phyloP scores from a whole-genome alignment of 2,329 filamentous ascomycete species.

The Penicillium sp. region DNA sequence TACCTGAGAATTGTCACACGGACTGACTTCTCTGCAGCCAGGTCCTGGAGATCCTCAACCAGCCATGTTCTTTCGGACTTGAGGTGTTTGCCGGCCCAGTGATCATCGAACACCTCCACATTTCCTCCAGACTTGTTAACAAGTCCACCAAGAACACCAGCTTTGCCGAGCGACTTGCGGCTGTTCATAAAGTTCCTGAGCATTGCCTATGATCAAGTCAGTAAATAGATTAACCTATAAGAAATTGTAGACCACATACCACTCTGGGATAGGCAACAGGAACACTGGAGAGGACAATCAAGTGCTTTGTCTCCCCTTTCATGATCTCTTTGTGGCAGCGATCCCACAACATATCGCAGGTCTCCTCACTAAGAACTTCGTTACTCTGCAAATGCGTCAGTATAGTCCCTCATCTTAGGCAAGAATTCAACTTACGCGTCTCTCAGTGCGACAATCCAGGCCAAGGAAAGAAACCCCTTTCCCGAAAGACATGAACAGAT shows the following conservation, averaged over 20 bases:
- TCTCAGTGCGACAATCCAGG: conserved; percentile 87
- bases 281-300: conserved; percentile 84
- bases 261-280: conserved; percentile 78
- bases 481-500: conserved; percentile 81
- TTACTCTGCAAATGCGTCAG: conserved; percentile 54
- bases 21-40: conserved; percentile 89
- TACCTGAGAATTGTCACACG: conserved; percentile 84
- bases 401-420: background rate
- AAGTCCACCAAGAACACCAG: conserved; percentile 75
- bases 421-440: conserved; percentile 58
- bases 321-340: conserved; percentile 79
- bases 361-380: conserved; percentile 76
- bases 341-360: conserved; percentile 84
- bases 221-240: conserved; percentile 32
- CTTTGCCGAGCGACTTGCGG: conserved; percentile 80
- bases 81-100: conserved; percentile 96
- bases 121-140: conserved; percentile 90
- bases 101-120: conserved; percentile 90
- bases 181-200: conserved; percentile 75
- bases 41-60: conserved; percentile 86
- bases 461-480: conserved; percentile 78
- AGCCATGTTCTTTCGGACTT: conserved; percentile 86
- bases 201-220: conserved; percentile 56
- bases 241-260: conserved; percentile 51
- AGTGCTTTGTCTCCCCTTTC: conserved; percentile 82